Evolutionary conservation across 768 basidiomycete genomes (phyloP).

Genomic region (Grammothele lineata): DNA sequence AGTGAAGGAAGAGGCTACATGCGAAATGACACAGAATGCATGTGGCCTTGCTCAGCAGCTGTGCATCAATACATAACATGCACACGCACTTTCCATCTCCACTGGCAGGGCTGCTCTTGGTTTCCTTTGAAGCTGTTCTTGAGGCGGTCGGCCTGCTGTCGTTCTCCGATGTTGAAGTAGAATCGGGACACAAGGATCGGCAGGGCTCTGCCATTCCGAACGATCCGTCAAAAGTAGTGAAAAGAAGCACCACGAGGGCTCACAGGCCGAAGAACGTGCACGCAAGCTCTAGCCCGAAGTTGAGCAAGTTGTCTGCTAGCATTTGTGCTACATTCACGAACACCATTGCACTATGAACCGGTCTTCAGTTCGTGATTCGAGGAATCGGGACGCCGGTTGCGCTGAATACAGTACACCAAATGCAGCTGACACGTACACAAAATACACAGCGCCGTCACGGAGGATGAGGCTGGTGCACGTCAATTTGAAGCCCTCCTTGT

Average conservation of each 20-base stretch:
- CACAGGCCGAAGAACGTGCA: not conserved
- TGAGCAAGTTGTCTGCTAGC: too few relatives aligned
- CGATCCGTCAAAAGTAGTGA: too few relatives aligned
- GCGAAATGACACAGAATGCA: too few relatives aligned
- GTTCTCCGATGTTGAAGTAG: not conserved
- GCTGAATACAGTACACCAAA: too few relatives aligned
- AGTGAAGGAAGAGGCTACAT: too few relatives aligned
- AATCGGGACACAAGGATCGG: not conserved
- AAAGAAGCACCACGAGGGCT: not conserved
- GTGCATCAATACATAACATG: too few relatives aligned
- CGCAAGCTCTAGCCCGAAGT: too few relatives aligned
- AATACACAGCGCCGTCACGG: not conserved
- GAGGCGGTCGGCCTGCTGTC: too few relatives aligned
- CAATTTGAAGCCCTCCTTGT: not conserved
- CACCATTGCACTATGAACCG: not conserved
- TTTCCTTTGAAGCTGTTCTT: too few relatives aligned
- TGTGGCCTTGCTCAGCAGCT: too few relatives aligned
- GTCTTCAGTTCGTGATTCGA: too few relatives aligned
- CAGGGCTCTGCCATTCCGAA: not conserved
- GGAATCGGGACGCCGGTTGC: too few relatives aligned
- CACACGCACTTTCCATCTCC: not conserved
- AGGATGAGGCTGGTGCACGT: not conserved
- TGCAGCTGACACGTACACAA: not conserved
- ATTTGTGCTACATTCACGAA: not conserved
- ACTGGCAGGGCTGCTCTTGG: not conserved